Evolutionary conservation across 768 basidiomycete genomes (phyloP).

Genomic region (Hortiboletus campestris): DNA sequence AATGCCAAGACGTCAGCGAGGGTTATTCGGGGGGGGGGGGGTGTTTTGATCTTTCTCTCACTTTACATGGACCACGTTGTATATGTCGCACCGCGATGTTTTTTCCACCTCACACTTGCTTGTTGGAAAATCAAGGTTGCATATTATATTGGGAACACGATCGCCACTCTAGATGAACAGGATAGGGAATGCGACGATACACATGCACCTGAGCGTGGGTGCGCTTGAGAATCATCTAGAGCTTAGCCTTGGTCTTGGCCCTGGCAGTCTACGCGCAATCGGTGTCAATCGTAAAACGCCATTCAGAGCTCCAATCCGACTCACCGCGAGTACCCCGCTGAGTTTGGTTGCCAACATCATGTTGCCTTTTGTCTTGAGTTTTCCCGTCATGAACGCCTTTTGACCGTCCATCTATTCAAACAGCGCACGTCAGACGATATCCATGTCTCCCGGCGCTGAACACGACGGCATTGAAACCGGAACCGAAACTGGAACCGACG

Average conservation of each 20-base stretch:
- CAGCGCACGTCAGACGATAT: neutral
- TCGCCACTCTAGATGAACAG: slow-evolving; percentile 16
- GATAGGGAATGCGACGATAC: neutral
- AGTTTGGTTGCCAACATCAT: slow-evolving; percentile 95
- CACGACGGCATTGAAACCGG: no score
- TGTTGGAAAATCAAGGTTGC: neutral
- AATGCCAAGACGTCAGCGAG: slow-evolving; percentile 67
- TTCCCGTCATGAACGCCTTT: slow-evolving; percentile 95
- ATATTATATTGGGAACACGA: slow-evolving; percentile 17
- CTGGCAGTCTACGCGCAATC: slow-evolving; percentile 28
- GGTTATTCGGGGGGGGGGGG: slow-evolving; percentile 72
- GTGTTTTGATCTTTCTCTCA: slow-evolving; percentile 53
- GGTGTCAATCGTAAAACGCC: neutral
- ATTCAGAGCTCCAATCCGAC: neutral
- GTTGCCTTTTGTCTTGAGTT: slow-evolving; percentile 89
- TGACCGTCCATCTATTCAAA: slow-evolving; percentile 72
- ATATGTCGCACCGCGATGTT: neutral
- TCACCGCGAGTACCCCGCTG: slow-evolving; percentile 75
- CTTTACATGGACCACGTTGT: slow-evolving; percentile 2
- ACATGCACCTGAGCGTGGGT: no score
- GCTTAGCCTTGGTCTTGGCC: slow-evolving; percentile 40
- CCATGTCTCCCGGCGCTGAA: neutral
- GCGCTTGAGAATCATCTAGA: slow-evolving; percentile 25
- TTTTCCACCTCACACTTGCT: neutral
- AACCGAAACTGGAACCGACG: no score